A percentile compares a stretch with the other conserved stretches of the same genome.
Conservation (phyloP, 2,329 filamentous ascomycete species). For the Cladosporium sp. region DNA sequence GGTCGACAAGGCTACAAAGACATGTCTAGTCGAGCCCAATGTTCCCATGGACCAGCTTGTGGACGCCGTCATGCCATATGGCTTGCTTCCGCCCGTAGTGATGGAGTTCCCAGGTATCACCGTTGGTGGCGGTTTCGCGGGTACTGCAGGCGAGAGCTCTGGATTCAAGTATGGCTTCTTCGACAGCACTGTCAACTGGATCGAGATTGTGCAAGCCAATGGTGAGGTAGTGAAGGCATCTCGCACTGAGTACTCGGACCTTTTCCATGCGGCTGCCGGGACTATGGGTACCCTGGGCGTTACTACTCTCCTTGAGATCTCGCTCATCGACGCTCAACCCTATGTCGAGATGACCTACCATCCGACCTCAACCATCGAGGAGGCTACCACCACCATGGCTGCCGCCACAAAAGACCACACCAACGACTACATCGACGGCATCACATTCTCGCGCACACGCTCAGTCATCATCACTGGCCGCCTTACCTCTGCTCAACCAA, state of each 20-base stretch:
- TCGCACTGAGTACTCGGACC: constrained; percentile 56
- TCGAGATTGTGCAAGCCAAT: constrained; percentile 67
- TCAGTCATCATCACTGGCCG: constrained; percentile 50
- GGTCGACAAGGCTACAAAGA: constrained; percentile 57
- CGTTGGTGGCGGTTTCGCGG: constrained; percentile 67
- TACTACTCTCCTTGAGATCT: constrained; percentile 58
- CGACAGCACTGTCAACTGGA: constrained; percentile 60
- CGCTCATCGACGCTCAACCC: constrained; percentile 48
- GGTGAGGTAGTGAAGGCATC: constrained; percentile 61
- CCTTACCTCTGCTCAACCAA: constrained; percentile 36
- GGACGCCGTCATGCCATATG: constrained; percentile 57
- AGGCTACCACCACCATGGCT: constrained; percentile 46
- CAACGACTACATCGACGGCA: constrained; percentile 54
- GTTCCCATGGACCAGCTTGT: constrained; percentile 68
- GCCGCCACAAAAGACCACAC: constrained; percentile 41
- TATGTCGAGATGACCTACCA: constrained; percentile 55
- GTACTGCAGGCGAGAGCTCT: constrained; percentile 68
- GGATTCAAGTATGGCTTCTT: constrained; percentile 70
- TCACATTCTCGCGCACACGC: constrained; percentile 48
- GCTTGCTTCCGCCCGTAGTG: constrained; percentile 65
- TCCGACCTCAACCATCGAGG: constrained; percentile 44
- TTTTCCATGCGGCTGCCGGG: constrained; percentile 67
- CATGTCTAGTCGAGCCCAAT: constrained; percentile 69
- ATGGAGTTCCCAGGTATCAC: constrained; percentile 76
- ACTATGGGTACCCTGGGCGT: constrained; percentile 69